A percentile compares a stretch with the other conserved stretches of the same genome.
These are phyloP conservation scores for Besnoitia besnoiti DNA, from an alignment of 169 alveolate species.

Conservation along the genomic window DNA sequence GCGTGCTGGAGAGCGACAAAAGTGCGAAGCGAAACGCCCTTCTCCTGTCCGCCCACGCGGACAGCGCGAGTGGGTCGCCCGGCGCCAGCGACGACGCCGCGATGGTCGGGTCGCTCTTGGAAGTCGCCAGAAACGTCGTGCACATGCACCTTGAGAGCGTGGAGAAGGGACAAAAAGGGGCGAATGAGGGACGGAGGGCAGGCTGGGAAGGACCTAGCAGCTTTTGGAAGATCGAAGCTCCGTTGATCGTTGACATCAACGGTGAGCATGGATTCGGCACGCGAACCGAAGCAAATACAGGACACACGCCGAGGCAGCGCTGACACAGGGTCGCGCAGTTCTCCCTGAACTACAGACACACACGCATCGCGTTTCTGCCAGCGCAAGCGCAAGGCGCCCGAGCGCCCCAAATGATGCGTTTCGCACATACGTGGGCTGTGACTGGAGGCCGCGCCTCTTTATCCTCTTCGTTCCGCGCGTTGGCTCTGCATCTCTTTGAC, in stretches of 20 bases:
- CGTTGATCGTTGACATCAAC: neutral
- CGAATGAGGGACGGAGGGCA: neutral
- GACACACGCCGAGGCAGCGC: too few species aligned
- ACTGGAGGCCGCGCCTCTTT: too few species aligned
- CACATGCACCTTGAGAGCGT: neutral
- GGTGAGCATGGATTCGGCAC: neutral
- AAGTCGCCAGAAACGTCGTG: conserved; percentile 31
- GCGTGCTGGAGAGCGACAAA: neutral
- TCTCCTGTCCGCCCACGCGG: conserved; percentile 22
- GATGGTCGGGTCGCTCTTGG: conserved; percentile 27
- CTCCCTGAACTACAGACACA: too few species aligned
- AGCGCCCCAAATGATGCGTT: too few species aligned
- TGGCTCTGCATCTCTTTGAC: too few species aligned
- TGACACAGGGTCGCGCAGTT: too few species aligned
- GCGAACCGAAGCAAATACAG: too few species aligned
- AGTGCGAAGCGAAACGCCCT: neutral
- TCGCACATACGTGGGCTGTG: too few species aligned
- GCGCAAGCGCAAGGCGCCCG: too few species aligned
- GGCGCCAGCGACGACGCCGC: conserved; percentile 44
- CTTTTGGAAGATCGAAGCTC: neutral
- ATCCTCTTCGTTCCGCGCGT: too few species aligned
- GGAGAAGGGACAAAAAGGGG: neutral
- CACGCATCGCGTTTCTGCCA: too few species aligned
- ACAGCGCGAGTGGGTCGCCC: neutral
- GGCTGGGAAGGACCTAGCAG: neutral